Conservation (phyloP, 1,139 yeast genomes). For the Lodderomyces margitis region DNA sequence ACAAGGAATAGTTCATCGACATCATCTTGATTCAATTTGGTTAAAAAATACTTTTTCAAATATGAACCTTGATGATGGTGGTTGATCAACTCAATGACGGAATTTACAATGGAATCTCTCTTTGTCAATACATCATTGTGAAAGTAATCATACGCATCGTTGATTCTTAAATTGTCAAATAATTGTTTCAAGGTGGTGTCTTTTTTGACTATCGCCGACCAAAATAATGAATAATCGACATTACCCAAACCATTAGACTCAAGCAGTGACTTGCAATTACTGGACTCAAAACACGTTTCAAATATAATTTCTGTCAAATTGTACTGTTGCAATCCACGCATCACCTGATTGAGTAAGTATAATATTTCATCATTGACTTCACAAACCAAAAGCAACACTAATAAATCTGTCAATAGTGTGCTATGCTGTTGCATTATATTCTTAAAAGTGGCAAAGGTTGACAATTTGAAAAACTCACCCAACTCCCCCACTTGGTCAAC, state of each 20-base stretch:
- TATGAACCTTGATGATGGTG: constrained; percentile 24
- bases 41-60: constrained; percentile 23
- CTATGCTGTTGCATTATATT: constrained; percentile 28
- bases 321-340: constrained; percentile 26
- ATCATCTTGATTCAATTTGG: constrained; percentile 18
- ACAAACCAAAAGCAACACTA: constrained; percentile 30
- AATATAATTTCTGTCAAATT: constrained; percentile 24
- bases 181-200: constrained; percentile 21
- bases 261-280: constrained; percentile 11
- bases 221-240: constrained; percentile 27
- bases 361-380: constrained; percentile 30
- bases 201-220: constrained; percentile 23
- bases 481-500: constrained; percentile 7
- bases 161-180: constrained; percentile 20
- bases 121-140: constrained; percentile 14
- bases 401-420: constrained; percentile 23
- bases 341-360: constrained; percentile 26
- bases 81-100: constrained; percentile 33
- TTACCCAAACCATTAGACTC: constrained; percentile 17
- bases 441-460: constrained; percentile 25
- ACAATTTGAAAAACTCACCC: constrained; percentile 23
- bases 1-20: constrained; percentile 26
- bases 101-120: constrained; percentile 26
- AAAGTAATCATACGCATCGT: constrained; percentile 30
- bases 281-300: constrained; percentile 24